Conservation (phyloP, 768 basidiomycete species). For the Boletus vermiculosoides region DNA sequence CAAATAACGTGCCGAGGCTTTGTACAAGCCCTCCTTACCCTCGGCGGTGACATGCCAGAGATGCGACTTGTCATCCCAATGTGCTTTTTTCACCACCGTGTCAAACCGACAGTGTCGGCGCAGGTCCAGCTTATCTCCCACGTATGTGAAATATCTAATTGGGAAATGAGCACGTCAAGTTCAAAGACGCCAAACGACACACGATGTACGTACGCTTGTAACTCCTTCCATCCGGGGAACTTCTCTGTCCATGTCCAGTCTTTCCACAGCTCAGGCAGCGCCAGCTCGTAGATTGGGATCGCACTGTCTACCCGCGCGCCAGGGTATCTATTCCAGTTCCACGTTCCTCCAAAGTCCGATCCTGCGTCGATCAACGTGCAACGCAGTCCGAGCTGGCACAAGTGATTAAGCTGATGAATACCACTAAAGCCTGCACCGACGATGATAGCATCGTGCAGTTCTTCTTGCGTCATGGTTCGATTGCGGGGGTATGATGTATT, state of each 20-base stretch:
- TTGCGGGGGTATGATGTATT: neutral
- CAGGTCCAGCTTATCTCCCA: conserved; percentile 10
- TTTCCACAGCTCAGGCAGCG: conserved; percentile 11
- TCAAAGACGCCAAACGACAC: too few species aligned
- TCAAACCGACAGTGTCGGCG: conserved; percentile 15
- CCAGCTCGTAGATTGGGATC: conserved; percentile 10
- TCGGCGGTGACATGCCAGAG: conserved; percentile 11
- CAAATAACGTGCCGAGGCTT: conserved; percentile 4
- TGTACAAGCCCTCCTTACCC: conserved; percentile 1
- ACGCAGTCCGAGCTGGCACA: conserved; percentile 10
- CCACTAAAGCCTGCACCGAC: conserved; percentile 20
- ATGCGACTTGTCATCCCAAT: conserved; percentile 15
- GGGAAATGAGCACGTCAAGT: neutral
- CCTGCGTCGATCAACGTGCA: conserved; percentile 13
- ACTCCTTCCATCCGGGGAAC: conserved; percentile 3
- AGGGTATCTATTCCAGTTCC: conserved; percentile 18
- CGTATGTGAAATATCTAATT: conserved; percentile 8
- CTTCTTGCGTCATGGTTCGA: neutral
- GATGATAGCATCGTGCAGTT: conserved; percentile 13
- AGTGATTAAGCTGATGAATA: conserved; percentile 7
- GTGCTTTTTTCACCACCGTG: conserved; percentile 10
- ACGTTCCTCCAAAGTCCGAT: conserved; percentile 14
- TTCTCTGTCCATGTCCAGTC: conserved; percentile 19
- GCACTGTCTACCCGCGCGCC: conserved; percentile 13
- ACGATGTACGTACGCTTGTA: conserved; percentile 8